phyloP scores from a whole-genome alignment of 371 early-diverging fungal species.

The Batkoa obscura region DNA sequence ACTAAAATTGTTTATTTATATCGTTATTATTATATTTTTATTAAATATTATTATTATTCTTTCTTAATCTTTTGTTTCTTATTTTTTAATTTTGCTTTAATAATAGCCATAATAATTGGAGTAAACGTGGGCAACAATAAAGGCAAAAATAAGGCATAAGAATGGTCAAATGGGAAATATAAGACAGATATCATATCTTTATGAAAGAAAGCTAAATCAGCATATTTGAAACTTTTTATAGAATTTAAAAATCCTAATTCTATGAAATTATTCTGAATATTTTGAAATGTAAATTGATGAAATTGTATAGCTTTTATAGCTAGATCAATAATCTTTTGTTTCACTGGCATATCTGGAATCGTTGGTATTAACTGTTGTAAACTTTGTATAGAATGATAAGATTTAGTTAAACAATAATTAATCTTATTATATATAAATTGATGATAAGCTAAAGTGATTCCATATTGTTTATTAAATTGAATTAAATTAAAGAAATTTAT shows the following conservation, averaged over 20 bases:
- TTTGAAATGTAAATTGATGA: no score
- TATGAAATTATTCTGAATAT: background rate
- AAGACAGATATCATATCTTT: background rate
- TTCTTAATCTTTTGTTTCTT: no score
- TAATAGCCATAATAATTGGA: background rate
- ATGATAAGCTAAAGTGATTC: background rate
- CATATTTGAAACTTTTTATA: background rate
- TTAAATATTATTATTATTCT: no score
- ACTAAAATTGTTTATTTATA: no score
- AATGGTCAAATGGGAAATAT: background rate
- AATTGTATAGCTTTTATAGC: no score
- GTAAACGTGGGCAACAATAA: background rate
- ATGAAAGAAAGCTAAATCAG: constrained; percentile 1
- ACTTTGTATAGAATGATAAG: background rate
- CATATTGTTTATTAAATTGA: background rate
- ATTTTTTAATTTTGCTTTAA: background rate
- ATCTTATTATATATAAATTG: background rate
- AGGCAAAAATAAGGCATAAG: background rate
- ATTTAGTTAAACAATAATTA: no score
- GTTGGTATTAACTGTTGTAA: background rate
- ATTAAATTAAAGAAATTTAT: no score
- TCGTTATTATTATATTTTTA: no score
- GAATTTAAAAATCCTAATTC: background rate
- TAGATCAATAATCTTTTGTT: background rate
- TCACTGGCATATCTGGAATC: background rate